Evolutionary conservation across 257 asterid species (phyloP).

Genomic region (Mentha longifolia): DNA sequence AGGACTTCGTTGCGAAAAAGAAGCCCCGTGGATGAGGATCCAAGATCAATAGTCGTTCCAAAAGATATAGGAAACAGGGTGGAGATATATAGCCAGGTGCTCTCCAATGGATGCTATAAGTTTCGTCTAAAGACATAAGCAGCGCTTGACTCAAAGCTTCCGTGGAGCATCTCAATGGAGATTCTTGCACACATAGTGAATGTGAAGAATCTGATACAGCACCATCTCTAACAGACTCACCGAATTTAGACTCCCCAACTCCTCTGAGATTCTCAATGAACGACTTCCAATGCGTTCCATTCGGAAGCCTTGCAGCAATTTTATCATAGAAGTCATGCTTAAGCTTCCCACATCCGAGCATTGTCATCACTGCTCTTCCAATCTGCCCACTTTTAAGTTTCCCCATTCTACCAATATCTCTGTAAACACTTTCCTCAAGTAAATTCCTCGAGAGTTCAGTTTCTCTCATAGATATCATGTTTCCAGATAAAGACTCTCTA

Average conservation of each 20-base stretch:
- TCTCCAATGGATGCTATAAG: conserved; percentile 41
- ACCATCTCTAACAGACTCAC: background rate
- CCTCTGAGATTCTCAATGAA: conserved; percentile 37
- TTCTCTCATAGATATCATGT: conserved; percentile 46
- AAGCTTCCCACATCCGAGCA: conserved; percentile 49
- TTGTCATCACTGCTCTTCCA: conserved; percentile 49
- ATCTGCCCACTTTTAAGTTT: conserved; percentile 45
- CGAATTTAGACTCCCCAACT: too few species aligned
- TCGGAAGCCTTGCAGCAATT: conserved; percentile 26
- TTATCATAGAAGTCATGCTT: conserved; percentile 29
- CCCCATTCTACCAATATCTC: conserved; percentile 8
- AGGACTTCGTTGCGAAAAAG: conserved; percentile 49
- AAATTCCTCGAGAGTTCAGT: conserved; percentile 41
- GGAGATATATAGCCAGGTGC: conserved; percentile 49
- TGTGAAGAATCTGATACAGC: background rate
- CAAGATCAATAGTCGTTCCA: conserved; percentile 55
- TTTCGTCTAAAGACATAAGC: conserved; percentile 39
- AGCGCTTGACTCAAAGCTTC: conserved; percentile 30
- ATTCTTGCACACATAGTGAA: too few species aligned
- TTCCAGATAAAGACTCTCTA: conserved; percentile 36
- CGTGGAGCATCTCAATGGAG: background rate
- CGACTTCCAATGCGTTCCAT: conserved; percentile 42
- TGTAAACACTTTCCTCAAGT: conserved; percentile 43
- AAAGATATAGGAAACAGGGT: conserved; percentile 54
- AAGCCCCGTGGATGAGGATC: conserved; percentile 33